Evolutionary conservation across 2,329 filamentous ascomycete genomes (phyloP), one percentile per base, ranked within the genome.

Genomic region (Epichloe coenophiala): DNA sequence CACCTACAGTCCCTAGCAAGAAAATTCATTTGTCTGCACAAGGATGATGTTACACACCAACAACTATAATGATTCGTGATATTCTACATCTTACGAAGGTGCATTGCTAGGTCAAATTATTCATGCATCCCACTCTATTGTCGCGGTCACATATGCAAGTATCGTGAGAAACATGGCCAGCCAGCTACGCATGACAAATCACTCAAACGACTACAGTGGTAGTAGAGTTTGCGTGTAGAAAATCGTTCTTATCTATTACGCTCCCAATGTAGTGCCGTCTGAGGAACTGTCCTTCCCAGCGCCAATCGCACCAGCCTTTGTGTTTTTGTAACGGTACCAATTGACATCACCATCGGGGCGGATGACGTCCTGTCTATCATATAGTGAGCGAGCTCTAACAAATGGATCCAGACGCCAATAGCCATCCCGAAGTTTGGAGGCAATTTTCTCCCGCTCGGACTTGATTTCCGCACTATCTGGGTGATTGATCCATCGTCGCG

Each of bases 371-470:
- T 75, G 76, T 53, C 93, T 79, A 65, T 98, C 93, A 59, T 95
- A 96, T 54, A 88, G 68, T n/a, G 83, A 86, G 60, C 84, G 77
- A 12, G 90, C 88, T 39, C 93, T 76, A 33, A 97, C 65, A 64
- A 91, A 95, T 0, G 88, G 88, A 68, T 98, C 93, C 48, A 96
- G 67, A 39, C 76, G 75, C 91, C 93, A 98, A 70, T 97, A 98
- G 58, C 86, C 86, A 45, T 76, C 73, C 54, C 75, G 75, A 58
- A 97, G 63, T 55, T 77, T 69, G 47, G 74, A 74, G 2, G 86
- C 83, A 31, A 93, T 60, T 3, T 71, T 68, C 38, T 79, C 71
- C 51, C 88, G 74, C 64, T 79, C 76, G 45, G 70, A 68, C 62
- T 79, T 77, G 48, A 78, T 63, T 7, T 71, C 64, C 27, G 63